Base-by-base conservation (phyloP, 2,329 filamentous ascomycete genomes). In the Myotisia sp. region DNA sequence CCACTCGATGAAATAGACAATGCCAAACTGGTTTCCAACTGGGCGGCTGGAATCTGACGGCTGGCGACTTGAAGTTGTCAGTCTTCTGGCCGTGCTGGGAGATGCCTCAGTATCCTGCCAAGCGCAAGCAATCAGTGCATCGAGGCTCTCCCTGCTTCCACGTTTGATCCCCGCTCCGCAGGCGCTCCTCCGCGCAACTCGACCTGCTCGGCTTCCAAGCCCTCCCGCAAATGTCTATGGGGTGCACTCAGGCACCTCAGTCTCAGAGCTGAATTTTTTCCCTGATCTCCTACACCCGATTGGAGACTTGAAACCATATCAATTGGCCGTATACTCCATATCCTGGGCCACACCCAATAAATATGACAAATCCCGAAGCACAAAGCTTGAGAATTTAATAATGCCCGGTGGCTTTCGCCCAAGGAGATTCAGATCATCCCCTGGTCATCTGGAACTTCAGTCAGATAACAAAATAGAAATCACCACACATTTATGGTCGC, bases 151-250 rank as follows among this genome's bases (percentile, higher is more conserved):
- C 43, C 60, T 71, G 24, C 57, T 76, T 3, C 73, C 73, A 18
- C 66, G 72, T 31, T 63, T 76, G 33, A 64, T 76, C 18, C 73
- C 72, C 6, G 73, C 73, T 1, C 72, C 73, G 1, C 72, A 76
- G 51, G 68, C 68, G 29, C 60, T 77, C n/a, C 56, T 76, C 29
- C 70, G 70, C 38, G 63, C 70, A 6, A 56, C 60, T 14, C 64
- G 72, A 2, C 70, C 70, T 5, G 58, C 56, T 18, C 63, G 71
- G 28, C 64, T 76, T 47, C 71, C 72, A 28, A 63, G 68, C 41
- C 62, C 64, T 10, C 56, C 60, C 10, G 69, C 69, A 26, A 64
- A 64, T 34, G 67, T 75, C 47, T 64, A 66, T 1, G 71, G 71
- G n/a, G 69, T 75, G 6, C 63, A 68, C 42, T 71, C 64, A 39